Conservation (phyloP, 148 eudicot genomes). For the Spergularia marina region DNA sequence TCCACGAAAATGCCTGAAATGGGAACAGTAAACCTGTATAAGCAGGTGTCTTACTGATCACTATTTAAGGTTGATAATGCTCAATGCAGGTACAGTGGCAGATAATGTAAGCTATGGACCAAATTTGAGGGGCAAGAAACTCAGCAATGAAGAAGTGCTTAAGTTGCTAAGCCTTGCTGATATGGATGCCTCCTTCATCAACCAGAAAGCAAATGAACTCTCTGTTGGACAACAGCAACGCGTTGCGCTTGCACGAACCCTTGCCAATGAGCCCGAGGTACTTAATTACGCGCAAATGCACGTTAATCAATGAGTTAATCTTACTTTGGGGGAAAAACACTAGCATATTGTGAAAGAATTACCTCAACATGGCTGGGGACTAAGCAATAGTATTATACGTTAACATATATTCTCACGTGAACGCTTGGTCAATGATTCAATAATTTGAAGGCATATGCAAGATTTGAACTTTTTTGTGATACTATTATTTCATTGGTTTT, state of each 20-base stretch:
- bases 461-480: background rate
- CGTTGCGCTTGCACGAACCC: constrained; percentile 42
- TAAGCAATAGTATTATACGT: too few relatives aligned
- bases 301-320: background rate
- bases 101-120: constrained; percentile 43
- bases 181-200: constrained; percentile 36
- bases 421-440: too few relatives aligned
- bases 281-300: background rate
- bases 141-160: constrained; percentile 34
- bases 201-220: constrained; percentile 30
- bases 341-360: too few relatives aligned
- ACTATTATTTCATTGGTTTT: background rate
- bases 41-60: background rate
- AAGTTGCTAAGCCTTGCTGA: constrained; percentile 34
- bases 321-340: too few relatives aligned
- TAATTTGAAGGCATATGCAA: too few relatives aligned
- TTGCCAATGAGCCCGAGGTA: constrained; percentile 46
- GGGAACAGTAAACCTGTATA: too few relatives aligned
- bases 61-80: background rate
- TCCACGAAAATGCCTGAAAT: too few relatives aligned
- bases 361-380: too few relatives aligned
- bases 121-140: constrained; percentile 31
- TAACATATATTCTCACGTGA: too few relatives aligned
- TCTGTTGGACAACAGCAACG: constrained; percentile 45
- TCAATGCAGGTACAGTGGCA: constrained; percentile 33